Base-by-base conservation (phyloP, 345 rosid genomes). In the Hypericum androsaemum region DNA sequence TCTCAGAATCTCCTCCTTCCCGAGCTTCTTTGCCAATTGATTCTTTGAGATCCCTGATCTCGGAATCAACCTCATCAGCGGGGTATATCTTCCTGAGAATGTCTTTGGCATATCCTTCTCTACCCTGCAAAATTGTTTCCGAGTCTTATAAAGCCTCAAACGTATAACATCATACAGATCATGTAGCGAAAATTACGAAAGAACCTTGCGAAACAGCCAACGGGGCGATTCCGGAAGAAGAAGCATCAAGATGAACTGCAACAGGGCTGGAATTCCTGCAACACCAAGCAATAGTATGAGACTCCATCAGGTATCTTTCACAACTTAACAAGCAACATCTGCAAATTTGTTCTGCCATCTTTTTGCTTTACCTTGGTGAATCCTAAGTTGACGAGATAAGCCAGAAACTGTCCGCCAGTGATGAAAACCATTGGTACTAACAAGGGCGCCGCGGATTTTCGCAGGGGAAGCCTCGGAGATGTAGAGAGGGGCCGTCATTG, bases 381-480 rank as follows among this genome's bases (percentile, higher is more conserved):
- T 14, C 86, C 86, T 63, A 89, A 66, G 78, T 86, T 89, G 66
- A 89, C 80, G 40, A 89, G 94, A 69, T 89, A 86, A 56, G 97
- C 66, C 36, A 83, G 69, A 54, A 89, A 86, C 70, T 89, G 94
- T 63, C 97, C 97, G 0, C 95, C 90, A 0, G 94, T 86, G 66
- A 86, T 80, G 37, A 89, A 94, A 63, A 89, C 77, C 88, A 37
- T 86, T 89, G 55, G 89, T 77, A 60, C 95, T 81, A 32, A 86
- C 94, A 52, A 89, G 94, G 37, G 89, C 97, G 41, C 97, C 95
- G 10, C 97, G 71, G 50, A 89, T 89, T 70, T 63, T 81, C 0
- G 94, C 81, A 0, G 97, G 97, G 12, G 97, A 89, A 13, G 88
- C 88, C 66, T 89, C 97, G 0, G 95, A 86, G 36, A 89, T 89